Evolutionary conservation across 2,329 filamentous ascomycete species (phyloP), one percentile per base, ranked within the genome.

Genomic region (Hypoxylon sp.): DNA sequence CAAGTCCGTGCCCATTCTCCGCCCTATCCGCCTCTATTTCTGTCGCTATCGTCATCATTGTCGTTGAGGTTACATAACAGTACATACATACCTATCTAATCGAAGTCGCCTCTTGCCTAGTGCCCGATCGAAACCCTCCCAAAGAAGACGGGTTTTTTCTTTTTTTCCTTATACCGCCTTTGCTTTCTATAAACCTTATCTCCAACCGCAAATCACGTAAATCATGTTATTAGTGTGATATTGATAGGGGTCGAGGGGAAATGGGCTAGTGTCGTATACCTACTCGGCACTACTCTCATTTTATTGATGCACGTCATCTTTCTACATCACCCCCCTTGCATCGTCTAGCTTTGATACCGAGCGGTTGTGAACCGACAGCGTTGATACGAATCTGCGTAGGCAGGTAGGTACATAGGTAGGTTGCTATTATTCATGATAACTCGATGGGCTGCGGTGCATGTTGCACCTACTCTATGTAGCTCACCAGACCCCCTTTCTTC

Each of bases 241-340:
- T n/a, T 9, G 26, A 46, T 43, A 47, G 38, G 44, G 43, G 32
- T 37, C 20, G 21, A 40, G 15, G 36, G 30, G n/a, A n/a, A n/a
- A n/a, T n/a, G n/a, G n/a, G n/a, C n/a, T n/a, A n/a, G n/a, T n/a
- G n/a, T n/a, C n/a, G n/a, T n/a, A n/a, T n/a, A n/a, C 30, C 45
- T 32, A 20, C 35, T 11, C 38, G 45, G 49, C 43, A 48, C 47
- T 43, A 47, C n/a, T 12, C 50, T 51, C 46, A 47, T 47, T 38
- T 57, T 49, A 53, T 19, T 38, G 25, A 41, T 59, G 56, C 56
- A 56, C 53, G 53, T 52, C 56, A 59, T 53, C 16, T 42, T 9
- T 45, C 31, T 34, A 48, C 17, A 32, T 36, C 41, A 17, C 26
- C 26, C 21, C 44, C 44, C 51, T 54, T 56, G 48, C 48, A 27